Evolutionary conservation across 805 yeast genomes (phyloP), one percentile per base, ranked within the genome.

Genomic region (Lipomyces chichibuensis): DNA sequence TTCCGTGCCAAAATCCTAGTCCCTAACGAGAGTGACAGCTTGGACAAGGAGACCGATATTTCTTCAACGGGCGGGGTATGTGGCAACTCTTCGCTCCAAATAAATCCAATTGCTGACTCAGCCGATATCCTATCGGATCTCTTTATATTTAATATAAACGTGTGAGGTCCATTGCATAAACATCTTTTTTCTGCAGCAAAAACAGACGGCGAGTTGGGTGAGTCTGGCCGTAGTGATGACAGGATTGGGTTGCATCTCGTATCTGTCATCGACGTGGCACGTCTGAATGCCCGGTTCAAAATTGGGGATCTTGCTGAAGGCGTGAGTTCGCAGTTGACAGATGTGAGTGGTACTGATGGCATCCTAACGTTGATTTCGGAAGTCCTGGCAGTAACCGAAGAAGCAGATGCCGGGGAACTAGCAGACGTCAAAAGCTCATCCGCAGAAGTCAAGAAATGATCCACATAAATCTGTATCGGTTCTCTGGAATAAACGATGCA

Each of bases 11-110:
- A 35, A 14, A 43, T 43, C 23, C 23, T 43, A n/a, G 49, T 43
- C 23, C 49, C 49, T 17, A 43, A 17, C 3, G 49, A 43, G 20
- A 43, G 49, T 43, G 49, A 43, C 49, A 43, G 49, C 23, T 43
- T 43, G 23, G 49, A 43, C 23, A 43, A n/a, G 49, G 49, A 43
- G 11, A 43, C 49, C 20, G 49, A 43, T 43, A 43, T 43, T 43
- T 43, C 49, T 43, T 43, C 49, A 17, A 43, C 49, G 4, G 49
- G 49, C 14, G 49, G 49, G 6, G 49, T 43, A n/a, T 43, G 49
- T n/a, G 68, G 59, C 23, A 66, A 55, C n/a, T 32, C 33, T 9
- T 49, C 65, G 11, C 59, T 52, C 70, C 70, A 66, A 23, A 66
- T 52, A 13, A 20, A 20, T 11, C 53, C 59, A 14, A 60, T 65